These are phyloP conservation scores for Fraxinus latifolia DNA, from an alignment of 305 asterid genomes.

Conservation along the genomic window DNA sequence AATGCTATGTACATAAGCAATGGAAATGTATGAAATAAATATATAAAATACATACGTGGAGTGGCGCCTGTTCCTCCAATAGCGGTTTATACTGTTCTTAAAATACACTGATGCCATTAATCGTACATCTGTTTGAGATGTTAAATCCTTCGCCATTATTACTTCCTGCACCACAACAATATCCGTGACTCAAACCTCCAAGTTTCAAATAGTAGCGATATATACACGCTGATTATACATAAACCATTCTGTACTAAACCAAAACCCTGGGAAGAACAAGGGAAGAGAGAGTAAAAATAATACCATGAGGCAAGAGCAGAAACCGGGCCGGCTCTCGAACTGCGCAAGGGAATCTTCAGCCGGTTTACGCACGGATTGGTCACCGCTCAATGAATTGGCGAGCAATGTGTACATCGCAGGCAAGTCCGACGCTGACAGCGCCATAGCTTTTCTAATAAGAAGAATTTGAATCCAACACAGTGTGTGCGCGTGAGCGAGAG, in stretches of 20 bases:
- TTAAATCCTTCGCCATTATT: conserved; percentile 70
- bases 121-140: conserved; percentile 68
- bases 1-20: background rate
- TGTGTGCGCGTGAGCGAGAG: background rate
- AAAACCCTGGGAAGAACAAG: background rate
- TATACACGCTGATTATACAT: background rate
- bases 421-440: conserved; percentile 78
- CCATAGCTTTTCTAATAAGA: conserved; percentile 39
- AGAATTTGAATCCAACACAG: background rate
- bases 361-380: conserved; percentile 70
- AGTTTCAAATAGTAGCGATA: background rate
- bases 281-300: background rate
- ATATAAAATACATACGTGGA: conserved; percentile 52
- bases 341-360: conserved; percentile 81
- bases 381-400: conserved; percentile 68
- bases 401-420: conserved; percentile 75
- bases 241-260: background rate
- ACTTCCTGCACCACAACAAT: conserved; percentile 61
- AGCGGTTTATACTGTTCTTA: conserved; percentile 75
- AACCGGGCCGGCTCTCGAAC: conserved; percentile 79
- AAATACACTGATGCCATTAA: conserved; percentile 87
- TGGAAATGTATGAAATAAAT: background rate
- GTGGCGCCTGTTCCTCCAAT: conserved; percentile 89
- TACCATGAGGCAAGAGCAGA: conserved; percentile 96
- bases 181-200: conserved; percentile 22